These are phyloP conservation scores for Fusarium armeniacum DNA, from an alignment of 2,329 filamentous ascomycete species.

Conservation along the genomic window DNA sequence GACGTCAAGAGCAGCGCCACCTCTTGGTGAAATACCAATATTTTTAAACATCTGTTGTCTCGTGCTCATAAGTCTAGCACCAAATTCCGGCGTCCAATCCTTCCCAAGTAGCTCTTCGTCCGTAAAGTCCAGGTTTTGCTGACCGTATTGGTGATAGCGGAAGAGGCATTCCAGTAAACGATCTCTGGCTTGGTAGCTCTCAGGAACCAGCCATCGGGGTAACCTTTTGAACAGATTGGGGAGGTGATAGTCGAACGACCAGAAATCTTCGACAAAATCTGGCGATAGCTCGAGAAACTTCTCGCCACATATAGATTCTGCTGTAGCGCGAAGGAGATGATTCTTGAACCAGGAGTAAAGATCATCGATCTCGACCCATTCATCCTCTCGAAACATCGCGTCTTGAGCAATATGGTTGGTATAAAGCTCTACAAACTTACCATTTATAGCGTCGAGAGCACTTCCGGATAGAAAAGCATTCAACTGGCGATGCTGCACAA, in stretches of 20 bases:
- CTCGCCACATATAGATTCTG: constrained; percentile 27
- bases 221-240: constrained; percentile 38
- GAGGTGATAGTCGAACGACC: constrained; percentile 40
- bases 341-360: constrained; percentile 35
- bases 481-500: constrained; percentile 34
- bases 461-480: constrained; percentile 15
- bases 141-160: constrained; percentile 32
- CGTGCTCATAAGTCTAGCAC: constrained; percentile 47
- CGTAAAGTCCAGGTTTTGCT: constrained; percentile 10
- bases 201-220: constrained; percentile 37
- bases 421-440: constrained; percentile 27
- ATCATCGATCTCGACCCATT: constrained; percentile 35
- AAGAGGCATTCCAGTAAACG: constrained; percentile 22
- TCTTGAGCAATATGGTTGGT: constrained; percentile 18
- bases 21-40: constrained; percentile 27
- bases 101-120: constrained; percentile 17
- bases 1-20: constrained; percentile 38
- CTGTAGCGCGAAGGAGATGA: constrained; percentile 20
- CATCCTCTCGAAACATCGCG: background rate
- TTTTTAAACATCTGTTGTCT: constrained; percentile 40
- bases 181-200: constrained; percentile 36
- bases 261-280: constrained; percentile 33
- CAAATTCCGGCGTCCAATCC: constrained; percentile 46
- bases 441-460: constrained; percentile 15
- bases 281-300: constrained; percentile 38